phyloP scores from a whole-genome alignment of 2,329 filamentous ascomycete species.

The Penicillium nordicum region DNA sequence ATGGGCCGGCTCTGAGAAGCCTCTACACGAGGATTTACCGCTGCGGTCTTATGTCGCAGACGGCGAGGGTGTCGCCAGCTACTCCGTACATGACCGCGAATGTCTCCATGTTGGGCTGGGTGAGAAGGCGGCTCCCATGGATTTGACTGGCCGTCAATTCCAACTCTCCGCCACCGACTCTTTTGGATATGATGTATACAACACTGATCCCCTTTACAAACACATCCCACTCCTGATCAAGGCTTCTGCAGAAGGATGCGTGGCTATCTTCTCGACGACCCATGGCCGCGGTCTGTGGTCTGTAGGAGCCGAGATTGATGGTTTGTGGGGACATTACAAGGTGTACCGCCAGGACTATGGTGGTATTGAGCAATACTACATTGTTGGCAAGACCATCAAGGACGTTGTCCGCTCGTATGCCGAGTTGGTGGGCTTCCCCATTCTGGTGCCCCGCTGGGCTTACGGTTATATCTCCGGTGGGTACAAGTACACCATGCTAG shows the following conservation, averaged over 20 bases:
- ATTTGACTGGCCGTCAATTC: slow-evolving; percentile 65
- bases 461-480: slow-evolving; percentile 71
- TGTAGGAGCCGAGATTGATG: slow-evolving; percentile 69
- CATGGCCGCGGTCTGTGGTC: slow-evolving; percentile 63
- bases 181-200: slow-evolving; percentile 69
- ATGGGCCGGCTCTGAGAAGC: slow-evolving; percentile 48
- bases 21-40: slow-evolving; percentile 61
- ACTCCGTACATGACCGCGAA: slow-evolving; percentile 59
- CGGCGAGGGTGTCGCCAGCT: slow-evolving; percentile 60
- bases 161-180: slow-evolving; percentile 66
- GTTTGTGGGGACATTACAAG: slow-evolving; percentile 72
- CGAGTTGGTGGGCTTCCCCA: slow-evolving; percentile 63
- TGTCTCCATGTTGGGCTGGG: slow-evolving; percentile 68
- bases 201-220: slow-evolving; percentile 71
- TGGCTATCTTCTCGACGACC: slow-evolving; percentile 66
- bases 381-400: slow-evolving; percentile 63
- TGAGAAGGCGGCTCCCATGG: slow-evolving; percentile 70
- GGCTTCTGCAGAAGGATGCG: slow-evolving; percentile 59
- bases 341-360: slow-evolving; percentile 70
- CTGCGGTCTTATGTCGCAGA: slow-evolving; percentile 65
- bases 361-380: slow-evolving; percentile 67
- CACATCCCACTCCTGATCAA: slow-evolving; percentile 71
- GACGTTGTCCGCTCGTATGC: slow-evolving; percentile 66
- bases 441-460: slow-evolving; percentile 67
- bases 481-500: slow-evolving; percentile 58